Base-by-base conservation (phyloP, 2,329 filamentous ascomycete species). In the Beauveria rudraprayagi region DNA sequence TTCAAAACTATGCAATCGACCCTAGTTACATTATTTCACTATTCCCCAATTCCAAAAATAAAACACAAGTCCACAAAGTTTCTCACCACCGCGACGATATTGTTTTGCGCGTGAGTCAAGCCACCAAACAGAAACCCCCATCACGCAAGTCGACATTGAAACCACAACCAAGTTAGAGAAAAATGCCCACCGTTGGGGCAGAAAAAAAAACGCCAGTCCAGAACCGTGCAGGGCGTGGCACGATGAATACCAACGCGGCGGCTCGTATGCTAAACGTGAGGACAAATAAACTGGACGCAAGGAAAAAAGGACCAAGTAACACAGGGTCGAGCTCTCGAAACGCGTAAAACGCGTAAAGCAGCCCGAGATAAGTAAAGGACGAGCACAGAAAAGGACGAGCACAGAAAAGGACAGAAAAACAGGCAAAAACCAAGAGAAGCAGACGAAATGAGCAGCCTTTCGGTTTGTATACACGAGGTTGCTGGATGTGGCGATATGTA, bases 241-340 rank as follows among this genome's bases (percentile, higher is more conserved):
- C 34, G 22, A 19, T 47, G 11, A 28, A 53, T 44, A 51, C 50
- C 28, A 50, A 48, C 52, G 43, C 59, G 59, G 28, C 5, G 30
- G 61, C 58, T 57, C 63, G 34, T 61, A 65, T 64, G 63, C 61
- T 59, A 62, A 62, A 51, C 60, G 57, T 43, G 52, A 51, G 47
- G 51, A 51, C 24, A 44, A 11, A 37, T 17, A 34, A 51, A 47
- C 26, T 26, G 16, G 30, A 48, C 44, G 50, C 51, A 59, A 52
- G 44, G 59, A 37, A 37, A 58, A 17, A 28, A 34, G 44, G 6
- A 40, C 28, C 50, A n/a, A 19, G 34, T 48, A 47, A 34, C 4
- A 53, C 14, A 44, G n/a, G 26, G 37, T 24, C 34, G 17, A 26
- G n/a, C 10, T 2, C 3, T 37, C 28, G 8, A 10, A 37, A 11